Base-by-base conservation (phyloP, 2,329 filamentous ascomycete genomes). In the Rutstroemia sydowiana region DNA sequence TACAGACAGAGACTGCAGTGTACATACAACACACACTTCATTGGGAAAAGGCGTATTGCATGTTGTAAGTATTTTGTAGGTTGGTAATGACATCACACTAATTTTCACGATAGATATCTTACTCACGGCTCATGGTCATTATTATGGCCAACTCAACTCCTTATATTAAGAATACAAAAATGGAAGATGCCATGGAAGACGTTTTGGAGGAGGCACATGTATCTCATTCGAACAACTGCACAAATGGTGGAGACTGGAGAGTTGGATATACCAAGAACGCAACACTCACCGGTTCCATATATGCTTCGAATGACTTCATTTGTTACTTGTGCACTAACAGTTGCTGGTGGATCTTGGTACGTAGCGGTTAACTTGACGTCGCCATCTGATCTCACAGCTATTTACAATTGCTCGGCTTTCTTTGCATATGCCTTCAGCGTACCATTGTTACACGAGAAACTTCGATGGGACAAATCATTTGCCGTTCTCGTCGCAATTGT, bases 41-140 rank as follows among this genome's bases (percentile, higher is more conserved):
- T 57, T 98, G 93, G 93, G 82, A 95, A 72, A 98, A 98, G 74
- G 88, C 93, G n/a, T 98, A 96, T 73, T 95, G 89, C 75, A 98
- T 98, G 93, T 81, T 98, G 76, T 96, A 72, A 72, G 72, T 68
- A 30, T 30, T 30, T 9, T 21, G n/a, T 18, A 20, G 28, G n/a
- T 23, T 18, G 16, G 8, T 26, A 34, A 11, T 23, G 6, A 3
- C 3, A 26, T 14, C 26, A 30, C 37, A 45, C 39, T 45, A 36
- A 56, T 56, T 50, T 55, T 30, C 9, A 16, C 1, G 11, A 6
- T 61, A 82, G 79, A 40, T 86, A 95, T 71, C 77, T 98, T 59
- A 98, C 93, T 10, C 93, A 98, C 71, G 87, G 92, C 51, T 95
- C 90, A 2, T 98, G 93, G 93, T 69, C 84, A 9, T 71, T 97